Evolutionary conservation across 202 grass and related monocot genomes (phyloP).

Genomic region (Setaria italica): DNA sequence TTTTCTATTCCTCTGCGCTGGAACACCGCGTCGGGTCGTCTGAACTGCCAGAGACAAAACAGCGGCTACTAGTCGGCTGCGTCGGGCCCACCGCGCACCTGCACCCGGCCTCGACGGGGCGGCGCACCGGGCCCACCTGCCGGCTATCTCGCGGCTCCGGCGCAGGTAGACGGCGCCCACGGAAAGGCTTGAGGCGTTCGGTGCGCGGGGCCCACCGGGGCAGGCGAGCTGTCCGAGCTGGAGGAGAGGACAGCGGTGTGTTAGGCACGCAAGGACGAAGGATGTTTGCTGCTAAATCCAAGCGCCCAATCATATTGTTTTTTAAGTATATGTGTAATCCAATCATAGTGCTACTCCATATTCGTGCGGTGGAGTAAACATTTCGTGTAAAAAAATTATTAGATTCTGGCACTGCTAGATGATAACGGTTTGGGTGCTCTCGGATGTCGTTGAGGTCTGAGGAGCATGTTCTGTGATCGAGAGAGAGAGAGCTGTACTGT

Average conservation of each 20-base stretch:
- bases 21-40: slow-evolving; percentile 46
- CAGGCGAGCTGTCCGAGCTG: slow-evolving; percentile 21
- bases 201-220: background rate
- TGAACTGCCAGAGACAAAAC: background rate
- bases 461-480: background rate
- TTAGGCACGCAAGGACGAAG: background rate
- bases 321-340: background rate
- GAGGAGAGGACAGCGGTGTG: slow-evolving; percentile 12
- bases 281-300: background rate
- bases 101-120: background rate
- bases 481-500: background rate
- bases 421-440: background rate
- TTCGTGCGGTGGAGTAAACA: background rate
- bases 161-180: background rate
- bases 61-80: background rate
- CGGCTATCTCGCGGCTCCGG: background rate
- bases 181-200: background rate
- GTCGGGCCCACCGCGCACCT: slow-evolving; percentile 20
- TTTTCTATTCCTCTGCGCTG: slow-evolving; percentile 12
- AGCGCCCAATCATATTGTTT: background rate
- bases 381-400: background rate
- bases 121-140: background rate
- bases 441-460: background rate
- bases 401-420: background rate
- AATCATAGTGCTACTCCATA: background rate